Conservation (phyloP, 805 yeast genomes). For the Scheffersomyces lignosus region DNA sequence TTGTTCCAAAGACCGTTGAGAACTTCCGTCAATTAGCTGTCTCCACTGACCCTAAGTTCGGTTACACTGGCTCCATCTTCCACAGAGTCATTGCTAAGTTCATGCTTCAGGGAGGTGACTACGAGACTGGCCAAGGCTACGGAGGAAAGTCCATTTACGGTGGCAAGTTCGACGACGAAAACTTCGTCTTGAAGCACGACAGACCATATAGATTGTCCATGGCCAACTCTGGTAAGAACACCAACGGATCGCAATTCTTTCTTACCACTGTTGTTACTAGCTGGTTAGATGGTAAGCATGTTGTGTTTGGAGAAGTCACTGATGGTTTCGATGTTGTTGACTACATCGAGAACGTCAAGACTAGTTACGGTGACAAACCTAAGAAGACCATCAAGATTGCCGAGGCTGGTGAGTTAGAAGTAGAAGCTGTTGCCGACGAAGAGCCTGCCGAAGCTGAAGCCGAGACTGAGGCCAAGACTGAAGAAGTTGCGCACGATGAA, state of each 20-base stretch:
- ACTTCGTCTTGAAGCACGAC: constrained; percentile 65
- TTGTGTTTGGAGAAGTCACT: constrained; percentile 92
- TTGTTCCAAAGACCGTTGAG: constrained; percentile 81
- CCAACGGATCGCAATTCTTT: constrained; percentile 93
- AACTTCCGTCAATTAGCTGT: constrained; percentile 80
- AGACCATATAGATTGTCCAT: constrained; percentile 69
- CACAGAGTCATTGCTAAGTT: constrained; percentile 73
- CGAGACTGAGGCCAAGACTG: constrained; percentile 3
- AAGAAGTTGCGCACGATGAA: constrained; percentile 29
- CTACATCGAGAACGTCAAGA: constrained; percentile 71
- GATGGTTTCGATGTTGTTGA: constrained; percentile 84
- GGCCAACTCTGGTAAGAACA: constrained; percentile 79
- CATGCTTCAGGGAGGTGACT: constrained; percentile 90
- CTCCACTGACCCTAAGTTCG: constrained; percentile 55
- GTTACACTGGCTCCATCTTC: constrained; percentile 64
- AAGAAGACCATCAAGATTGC: constrained; percentile 60
- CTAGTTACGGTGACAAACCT: constrained; percentile 73
- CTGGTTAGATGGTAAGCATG: constrained; percentile 94
- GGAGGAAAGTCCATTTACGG: constrained; percentile 89
- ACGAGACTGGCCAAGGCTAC: constrained; percentile 65
- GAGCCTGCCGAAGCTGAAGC: constrained; percentile 9
- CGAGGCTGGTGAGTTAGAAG: constrained; percentile 66
- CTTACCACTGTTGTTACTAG: constrained; percentile 87
- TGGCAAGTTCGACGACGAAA: constrained; percentile 72
- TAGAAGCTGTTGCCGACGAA: constrained; percentile 25